Conservation (phyloP, 1,139 yeast species). For the Hanseniaspora uvarum region DNA sequence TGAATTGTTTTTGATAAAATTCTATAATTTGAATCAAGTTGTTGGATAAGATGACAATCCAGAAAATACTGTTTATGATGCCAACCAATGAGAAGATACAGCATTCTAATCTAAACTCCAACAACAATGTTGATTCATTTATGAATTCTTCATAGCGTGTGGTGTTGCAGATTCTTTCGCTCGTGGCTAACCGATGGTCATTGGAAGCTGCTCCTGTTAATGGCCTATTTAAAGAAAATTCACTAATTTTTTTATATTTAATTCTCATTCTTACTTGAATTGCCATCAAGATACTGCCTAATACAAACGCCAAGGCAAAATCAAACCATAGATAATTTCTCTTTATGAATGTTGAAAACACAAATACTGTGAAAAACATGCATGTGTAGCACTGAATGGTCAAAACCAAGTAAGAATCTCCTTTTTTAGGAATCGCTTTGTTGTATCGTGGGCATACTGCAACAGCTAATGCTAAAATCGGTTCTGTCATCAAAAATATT, state of each 20-base stretch:
- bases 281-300: constrained; percentile 16
- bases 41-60: constrained; percentile 45
- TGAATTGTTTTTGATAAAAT: constrained; percentile 34
- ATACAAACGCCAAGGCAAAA: constrained; percentile 16
- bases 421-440: constrained; percentile 7
- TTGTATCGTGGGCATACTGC: constrained; percentile 43
- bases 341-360: constrained; percentile 21
- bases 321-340: constrained; percentile 12
- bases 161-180: neutral
- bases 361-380: constrained; percentile 21
- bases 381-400: constrained; percentile 23
- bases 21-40: constrained; percentile 44
- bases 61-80: constrained; percentile 67
- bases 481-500: constrained; percentile 34
- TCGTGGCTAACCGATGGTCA: neutral
- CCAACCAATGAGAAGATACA: constrained; percentile 44
- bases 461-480: constrained; percentile 38
- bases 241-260: constrained; percentile 1
- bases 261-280: constrained; percentile 17
- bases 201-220: neutral
- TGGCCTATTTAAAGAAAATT: constrained; percentile 4
- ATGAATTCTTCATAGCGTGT: constrained; percentile 18
- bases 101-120: constrained; percentile 22
- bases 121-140: neutral
- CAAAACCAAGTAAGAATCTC: constrained; percentile 19